Base-by-base conservation (phyloP, 2,329 filamentous ascomycete genomes). In the Colletotrichum incanum region DNA sequence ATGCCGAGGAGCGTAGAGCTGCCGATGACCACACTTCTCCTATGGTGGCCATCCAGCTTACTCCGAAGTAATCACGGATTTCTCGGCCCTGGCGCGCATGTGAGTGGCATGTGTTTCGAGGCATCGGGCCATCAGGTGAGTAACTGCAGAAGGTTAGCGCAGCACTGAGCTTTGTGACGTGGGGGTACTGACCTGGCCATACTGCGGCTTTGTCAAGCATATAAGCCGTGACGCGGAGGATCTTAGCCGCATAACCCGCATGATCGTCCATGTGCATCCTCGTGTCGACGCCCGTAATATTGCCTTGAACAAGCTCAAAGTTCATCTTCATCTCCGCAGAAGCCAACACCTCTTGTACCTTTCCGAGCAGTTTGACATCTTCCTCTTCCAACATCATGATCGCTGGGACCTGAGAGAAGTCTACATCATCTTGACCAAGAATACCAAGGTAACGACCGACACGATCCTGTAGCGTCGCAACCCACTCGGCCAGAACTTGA, bases 401-500 rank as follows among this genome's bases (percentile, higher is more conserved):
- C 2, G 92, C 94, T 2, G 95, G 94, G 9, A 97, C 93, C 76
- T 95, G 92, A 0, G 87, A 86, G 63, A 94, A 88, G 77, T 98
- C 94, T 43, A 96, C 90, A 0, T 93, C 89, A 74, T 97, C 93
- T 71, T 93, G 92, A 16, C 96, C 96, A 1, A 98, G 88, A 7
- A 98, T 91, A 5, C 96, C 96, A 7, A 98, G 82, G 77, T 96
- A 97, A 5, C 91, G 91, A 0, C 96, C 96, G n/a, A 98, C 93
- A 11, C 96, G 93, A 78, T 98, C 95, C 81, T 99, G 96, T 4
- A 98, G 90, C 1, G 95, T 96, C 6, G 94, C 93, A 50, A 96
- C 90, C 96, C 96, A 99, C 82, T 98, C 96, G 0, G 94, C 94
- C 41, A 99, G 89, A 1, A 98, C 94, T 79, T 98, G 95, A 2